These are phyloP conservation scores for Acacia concinna DNA, from an alignment of 331 rosid genomes.

Conservation along the genomic window DNA sequence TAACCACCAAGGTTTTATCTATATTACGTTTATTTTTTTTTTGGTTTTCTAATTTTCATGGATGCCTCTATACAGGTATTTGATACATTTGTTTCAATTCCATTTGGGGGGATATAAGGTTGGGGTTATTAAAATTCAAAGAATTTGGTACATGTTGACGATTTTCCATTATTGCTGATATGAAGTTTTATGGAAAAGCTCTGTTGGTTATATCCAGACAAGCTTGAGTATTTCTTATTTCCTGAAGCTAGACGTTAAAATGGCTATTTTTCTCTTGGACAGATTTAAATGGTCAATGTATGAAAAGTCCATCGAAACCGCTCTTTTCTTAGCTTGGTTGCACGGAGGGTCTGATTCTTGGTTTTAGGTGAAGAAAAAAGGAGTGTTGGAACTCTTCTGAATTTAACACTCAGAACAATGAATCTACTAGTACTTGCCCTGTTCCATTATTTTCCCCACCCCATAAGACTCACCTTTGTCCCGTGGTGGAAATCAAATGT, in stretches of 20 bases:
- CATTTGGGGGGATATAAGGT: slow-evolving; percentile 20
- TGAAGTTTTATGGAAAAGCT: not conserved
- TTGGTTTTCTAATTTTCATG: slow-evolving; percentile 20
- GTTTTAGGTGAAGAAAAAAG: not conserved
- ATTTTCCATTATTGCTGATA: not conserved
- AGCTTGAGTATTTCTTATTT: slow-evolving; percentile 3
- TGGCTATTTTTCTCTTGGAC: not conserved
- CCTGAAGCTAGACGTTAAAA: not conserved
- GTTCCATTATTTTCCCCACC: not conserved
- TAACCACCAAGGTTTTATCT: slow-evolving; percentile 43
- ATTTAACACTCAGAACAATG: not conserved
- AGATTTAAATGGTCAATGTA: not conserved
- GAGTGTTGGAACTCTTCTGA: not conserved
- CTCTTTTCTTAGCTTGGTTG: not conserved
- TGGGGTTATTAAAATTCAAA: slow-evolving; percentile 13
- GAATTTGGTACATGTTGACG: slow-evolving; percentile 22
- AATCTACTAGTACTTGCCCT: not conserved
- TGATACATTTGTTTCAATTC: slow-evolving; percentile 11
- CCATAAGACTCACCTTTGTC: not conserved
- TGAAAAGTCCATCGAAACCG: not conserved
- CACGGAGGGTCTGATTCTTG: not conserved
- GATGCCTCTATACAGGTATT: not conserved
- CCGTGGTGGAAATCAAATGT: not conserved
- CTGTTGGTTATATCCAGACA: not conserved
- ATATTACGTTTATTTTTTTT: slow-evolving; percentile 21